phyloP scores from a whole-genome alignment of 441 rosid species.

The Lepidium campestre region DNA sequence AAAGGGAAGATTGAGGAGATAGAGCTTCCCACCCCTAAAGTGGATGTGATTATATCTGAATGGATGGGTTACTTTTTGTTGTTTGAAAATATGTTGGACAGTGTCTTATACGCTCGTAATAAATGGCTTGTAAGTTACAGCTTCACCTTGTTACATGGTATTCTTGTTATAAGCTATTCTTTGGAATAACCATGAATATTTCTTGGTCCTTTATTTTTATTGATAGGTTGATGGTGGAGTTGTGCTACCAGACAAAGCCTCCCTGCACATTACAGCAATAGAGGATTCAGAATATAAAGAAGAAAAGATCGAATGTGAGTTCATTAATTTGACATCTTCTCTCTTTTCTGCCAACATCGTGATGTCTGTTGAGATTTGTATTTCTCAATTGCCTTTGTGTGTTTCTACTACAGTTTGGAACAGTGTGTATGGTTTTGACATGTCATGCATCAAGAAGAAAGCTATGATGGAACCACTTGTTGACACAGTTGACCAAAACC shows the following conservation, averaged over 20 bases:
- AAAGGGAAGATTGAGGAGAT: constrained; percentile 97
- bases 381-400: not conserved
- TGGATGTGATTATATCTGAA: constrained; percentile 94
- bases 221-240: constrained; percentile 70
- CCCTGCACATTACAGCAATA: constrained; percentile 83
- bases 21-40: constrained; percentile 82
- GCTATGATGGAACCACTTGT: constrained; percentile 97
- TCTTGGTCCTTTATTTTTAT: not conserved
- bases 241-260: constrained; percentile 92
- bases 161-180: not conserved
- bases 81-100: constrained; percentile 91
- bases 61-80: constrained; percentile 99
- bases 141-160: not conserved
- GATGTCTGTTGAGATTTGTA: not conserved
- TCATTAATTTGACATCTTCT: not conserved
- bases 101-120: constrained; percentile 89
- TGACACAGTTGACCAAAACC: constrained; percentile 89
- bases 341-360: not conserved
- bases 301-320: constrained; percentile 91
- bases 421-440: constrained; percentile 89
- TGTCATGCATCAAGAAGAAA: constrained; percentile 97
- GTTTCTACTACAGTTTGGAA: constrained; percentile 71
- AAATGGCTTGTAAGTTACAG: constrained; percentile 92
- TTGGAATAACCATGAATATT: not conserved
- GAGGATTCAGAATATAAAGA: constrained; percentile 98